Conservation (phyloP, 306 rosid species). For the Alnus rubra region DNA sequence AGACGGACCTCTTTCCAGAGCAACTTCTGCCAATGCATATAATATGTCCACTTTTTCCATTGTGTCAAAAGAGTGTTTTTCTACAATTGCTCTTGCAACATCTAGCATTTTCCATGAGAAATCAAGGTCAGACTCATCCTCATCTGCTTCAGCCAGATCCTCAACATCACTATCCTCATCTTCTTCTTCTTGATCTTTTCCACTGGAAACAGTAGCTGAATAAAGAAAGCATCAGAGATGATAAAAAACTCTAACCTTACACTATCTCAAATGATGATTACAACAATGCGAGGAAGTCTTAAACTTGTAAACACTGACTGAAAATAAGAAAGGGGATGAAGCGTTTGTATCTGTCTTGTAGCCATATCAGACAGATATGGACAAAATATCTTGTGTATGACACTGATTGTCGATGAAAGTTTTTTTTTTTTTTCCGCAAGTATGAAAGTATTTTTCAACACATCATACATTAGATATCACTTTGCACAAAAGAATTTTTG, state of each 20-base stretch:
- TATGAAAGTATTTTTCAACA: neutral
- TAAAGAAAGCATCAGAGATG: too few relatives aligned
- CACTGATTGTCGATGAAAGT: neutral
- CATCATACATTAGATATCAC: neutral
- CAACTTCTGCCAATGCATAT: conserved; percentile 89
- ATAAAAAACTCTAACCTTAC: too few relatives aligned
- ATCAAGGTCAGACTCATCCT: conserved; percentile 92
- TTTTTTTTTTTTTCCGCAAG: too few relatives aligned
- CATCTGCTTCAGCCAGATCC: conserved; percentile 80
- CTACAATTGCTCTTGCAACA: conserved; percentile 92
- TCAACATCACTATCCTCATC: conserved; percentile 68
- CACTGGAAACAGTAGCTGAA: conserved; percentile 49
- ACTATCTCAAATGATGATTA: neutral
- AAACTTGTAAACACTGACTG: neutral
- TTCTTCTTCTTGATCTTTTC: conserved; percentile 58
- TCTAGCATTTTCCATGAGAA: conserved; percentile 99
- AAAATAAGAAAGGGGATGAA: conserved; percentile 10
- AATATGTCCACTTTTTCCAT: conserved; percentile 89
- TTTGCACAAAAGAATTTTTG: neutral
- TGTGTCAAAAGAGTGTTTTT: conserved; percentile 71
- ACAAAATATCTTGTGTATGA: neutral
- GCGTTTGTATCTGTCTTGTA: neutral
- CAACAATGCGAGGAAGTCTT: neutral
- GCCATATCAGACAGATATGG: neutral
- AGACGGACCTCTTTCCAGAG: conserved; percentile 86